Percentiles rank a stretch among this genome's conserved stretches.
phyloP scores from a whole-genome alignment of 2,329 filamentous ascomycete genomes.

The Aplosporella prunicola region DNA sequence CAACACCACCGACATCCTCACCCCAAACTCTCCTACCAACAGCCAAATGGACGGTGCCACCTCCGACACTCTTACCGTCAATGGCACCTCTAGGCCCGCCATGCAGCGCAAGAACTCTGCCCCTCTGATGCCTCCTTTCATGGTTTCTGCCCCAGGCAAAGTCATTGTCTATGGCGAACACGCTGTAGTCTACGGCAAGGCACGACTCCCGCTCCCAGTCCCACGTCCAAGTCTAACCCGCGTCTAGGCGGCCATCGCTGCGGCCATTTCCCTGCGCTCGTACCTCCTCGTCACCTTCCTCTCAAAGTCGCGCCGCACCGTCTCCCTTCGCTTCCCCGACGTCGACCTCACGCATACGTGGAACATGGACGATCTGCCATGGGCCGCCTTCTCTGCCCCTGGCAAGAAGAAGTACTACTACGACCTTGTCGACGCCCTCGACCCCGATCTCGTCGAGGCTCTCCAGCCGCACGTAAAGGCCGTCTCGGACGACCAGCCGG shows the following conservation, averaged over 20 bases:
- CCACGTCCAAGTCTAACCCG: slow-evolving; percentile 13
- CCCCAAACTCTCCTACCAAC: slow-evolving; percentile 3
- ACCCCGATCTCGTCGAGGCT: slow-evolving; percentile 69
- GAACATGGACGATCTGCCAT: slow-evolving; percentile 87
- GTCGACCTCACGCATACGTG: slow-evolving; percentile 84
- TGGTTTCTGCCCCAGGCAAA: slow-evolving; percentile 96
- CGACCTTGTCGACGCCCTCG: slow-evolving; percentile 68
- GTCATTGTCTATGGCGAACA: slow-evolving; percentile 98
- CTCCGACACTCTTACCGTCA: slow-evolving; percentile 1
- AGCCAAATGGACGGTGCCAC: slow-evolving; percentile 4
- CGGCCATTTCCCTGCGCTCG: slow-evolving; percentile 86
- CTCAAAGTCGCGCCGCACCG: slow-evolving; percentile 81
- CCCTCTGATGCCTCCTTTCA: slow-evolving; percentile 75
- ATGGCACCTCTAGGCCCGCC: slow-evolving; percentile 5
- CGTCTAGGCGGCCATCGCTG: slow-evolving; percentile 77
- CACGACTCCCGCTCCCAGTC: slow-evolving; percentile 27
- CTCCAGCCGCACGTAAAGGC: slow-evolving; percentile 68
- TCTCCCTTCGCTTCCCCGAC: slow-evolving; percentile 83
- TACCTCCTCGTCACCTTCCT: slow-evolving; percentile 93
- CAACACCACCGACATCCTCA: background rate
- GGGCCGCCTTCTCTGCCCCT: slow-evolving; percentile 68
- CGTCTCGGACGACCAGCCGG: slow-evolving; percentile 57
- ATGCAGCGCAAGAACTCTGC: slow-evolving; percentile 29
- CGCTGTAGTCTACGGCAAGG: slow-evolving; percentile 94
- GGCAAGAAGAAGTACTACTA: slow-evolving; percentile 94